Evolutionary conservation across 2,329 filamentous ascomycete genomes (phyloP), one percentile per base, ranked within the genome.

Genomic region (Aureobasidium sp.): DNA sequence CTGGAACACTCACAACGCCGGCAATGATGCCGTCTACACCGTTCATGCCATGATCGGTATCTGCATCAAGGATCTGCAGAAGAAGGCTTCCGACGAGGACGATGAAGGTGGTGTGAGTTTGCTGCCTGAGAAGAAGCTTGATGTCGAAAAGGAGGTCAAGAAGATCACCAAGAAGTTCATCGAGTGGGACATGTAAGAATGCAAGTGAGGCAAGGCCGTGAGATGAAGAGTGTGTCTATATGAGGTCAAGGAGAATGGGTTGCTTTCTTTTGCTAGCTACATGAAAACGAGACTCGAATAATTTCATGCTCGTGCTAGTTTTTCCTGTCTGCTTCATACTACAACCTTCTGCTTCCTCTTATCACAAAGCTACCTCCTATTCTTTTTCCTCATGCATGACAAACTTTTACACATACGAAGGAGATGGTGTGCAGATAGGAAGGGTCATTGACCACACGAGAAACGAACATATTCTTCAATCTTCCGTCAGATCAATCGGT

Each of bases 1-100:
- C 45, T 82, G 78, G 73, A 61, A 70, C 59, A 64, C 71, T 3
- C 73, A 75, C 62, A 75, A 75, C 51, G 73, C 71, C 1, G 73
- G 72, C 27, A 75, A 75, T 50, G 73, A 75, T 63, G 73, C 73
- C 1, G 71, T 71, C 30, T 73, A 74, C 62, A 93, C 90, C 0
- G 74, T 96, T 64, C 85, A 87, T 64, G 87, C 85, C 8, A 82
- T 94, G 79, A 72, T 96, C 7, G 83, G 77, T 5, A 81, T 90
- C 63, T 80, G 79, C 41, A 74, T 84, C 66, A 70, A 74, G 48
- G 73, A 78, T 21, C 71, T 79, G 0, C 51, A 45, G 10, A 63
- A 67, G 53, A 63, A 68, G 29, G 32, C 30, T 27, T n/a, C 37
- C 9, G 14, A 59, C 6, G 45, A 39, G 3, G 41, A 41, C 8